phyloP scores from a whole-genome alignment of 31 red algal species.

The Odonthalia washingtoniensis region DNA sequence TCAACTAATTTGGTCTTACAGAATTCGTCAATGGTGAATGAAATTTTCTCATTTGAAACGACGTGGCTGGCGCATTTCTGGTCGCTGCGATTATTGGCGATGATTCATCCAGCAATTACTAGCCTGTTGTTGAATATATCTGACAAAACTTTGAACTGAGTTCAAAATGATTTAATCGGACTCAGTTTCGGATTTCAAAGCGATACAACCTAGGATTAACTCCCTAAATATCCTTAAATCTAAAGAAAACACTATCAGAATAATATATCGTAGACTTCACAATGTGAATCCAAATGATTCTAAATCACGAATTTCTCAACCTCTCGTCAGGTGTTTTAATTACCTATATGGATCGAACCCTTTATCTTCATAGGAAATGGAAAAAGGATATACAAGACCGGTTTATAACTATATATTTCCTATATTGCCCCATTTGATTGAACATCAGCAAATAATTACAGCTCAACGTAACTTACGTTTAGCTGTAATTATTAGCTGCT shows the following conservation, averaged over 20 bases:
- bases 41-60: neutral
- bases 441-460: neutral
- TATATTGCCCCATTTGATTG: neutral
- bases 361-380: neutral
- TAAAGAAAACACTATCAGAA: neutral
- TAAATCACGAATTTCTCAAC: neutral
- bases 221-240: neutral
- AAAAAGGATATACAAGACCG: constrained; percentile 11
- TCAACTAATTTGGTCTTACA: neutral
- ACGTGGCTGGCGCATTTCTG: neutral
- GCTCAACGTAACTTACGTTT: neutral
- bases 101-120: neutral
- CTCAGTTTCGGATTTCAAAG: neutral
- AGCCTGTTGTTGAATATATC: no score
- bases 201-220: neutral
- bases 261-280: neutral
- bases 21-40: neutral
- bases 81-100: neutral
- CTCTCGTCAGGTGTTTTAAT: neutral
- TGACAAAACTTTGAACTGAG: no score
- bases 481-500: no score
- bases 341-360: neutral
- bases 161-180: neutral
- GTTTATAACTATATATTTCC: neutral
- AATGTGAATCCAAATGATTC: neutral